Base-by-base conservation (phyloP, 2,329 filamentous ascomycete species). In the Dothiorella sarmentorum region DNA sequence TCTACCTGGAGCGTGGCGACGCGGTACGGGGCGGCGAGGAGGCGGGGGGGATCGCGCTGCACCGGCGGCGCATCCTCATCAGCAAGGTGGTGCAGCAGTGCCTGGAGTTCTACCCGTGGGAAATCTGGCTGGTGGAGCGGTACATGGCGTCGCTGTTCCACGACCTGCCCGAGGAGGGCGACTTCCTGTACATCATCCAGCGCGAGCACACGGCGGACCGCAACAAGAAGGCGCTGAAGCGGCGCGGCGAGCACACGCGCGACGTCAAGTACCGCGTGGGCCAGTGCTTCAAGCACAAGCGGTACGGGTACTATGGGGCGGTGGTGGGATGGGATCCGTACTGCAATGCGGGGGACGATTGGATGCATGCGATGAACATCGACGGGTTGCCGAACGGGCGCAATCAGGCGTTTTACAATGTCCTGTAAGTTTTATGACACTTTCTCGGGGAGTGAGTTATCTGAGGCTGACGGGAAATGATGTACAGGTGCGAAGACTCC, bases 281-380 rank as follows among this genome's bases (percentile, higher is more conserved):
- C 0, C 88, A 95, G 66, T 82, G 96, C 6, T 96, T 97, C 69
- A 82, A 81, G 47, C 94, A 99, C 73, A 85, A 80, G 61, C 83
- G 91, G 44, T 96, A 94, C 70, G 78, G 82, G 18, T 96, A 93
- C 70, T 78, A 86, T 49, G 92, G 88, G 17, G 82, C 95, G 24
- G 89, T 99, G 60, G 90, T 88, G 13, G 92, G 92, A n/a, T 99
- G 93, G 92, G 86, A 89, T 51, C 75, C 76, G 15, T 78, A 80
- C 62, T 87, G 80, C 67, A 81, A 75, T 56, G 81, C 79, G 10
- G 77, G 78, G 52, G 85, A 86, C 64, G 79, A 78, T 61, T 88
- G 81, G 86, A 87, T 84, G 68, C 76, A 78, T 69, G 79, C 80
- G 63, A 87, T 86, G 80, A 76, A 78, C 45, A 83, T 89, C 9